These are phyloP conservation scores for Sugiyamaella paludigena DNA, from an alignment of 1,139 yeast species.

Conservation along the genomic window DNA sequence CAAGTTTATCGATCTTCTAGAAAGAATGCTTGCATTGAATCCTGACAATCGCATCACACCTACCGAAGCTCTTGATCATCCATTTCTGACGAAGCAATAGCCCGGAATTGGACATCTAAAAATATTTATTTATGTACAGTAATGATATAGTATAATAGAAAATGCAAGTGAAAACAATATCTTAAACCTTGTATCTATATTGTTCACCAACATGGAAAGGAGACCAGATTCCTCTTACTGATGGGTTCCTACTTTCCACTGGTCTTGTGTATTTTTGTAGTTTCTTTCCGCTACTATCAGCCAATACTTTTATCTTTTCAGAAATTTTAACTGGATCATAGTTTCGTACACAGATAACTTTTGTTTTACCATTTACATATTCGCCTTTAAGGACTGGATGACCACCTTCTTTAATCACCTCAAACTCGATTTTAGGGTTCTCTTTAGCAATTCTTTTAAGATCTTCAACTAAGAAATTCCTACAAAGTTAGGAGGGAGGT, in stretches of 20 bases:
- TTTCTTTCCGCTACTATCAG: conserved; percentile 59
- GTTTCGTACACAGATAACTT: conserved; percentile 64
- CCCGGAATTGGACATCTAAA: background rate
- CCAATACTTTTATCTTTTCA: conserved; percentile 53
- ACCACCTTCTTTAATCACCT: conserved; percentile 66
- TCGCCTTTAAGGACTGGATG: conserved; percentile 78
- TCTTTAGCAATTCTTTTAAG: conserved; percentile 56
- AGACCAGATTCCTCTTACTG: conserved; percentile 97
- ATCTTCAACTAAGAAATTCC: conserved; percentile 58
- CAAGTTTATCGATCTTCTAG: conserved; percentile 53
- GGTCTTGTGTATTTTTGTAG: conserved; percentile 63
- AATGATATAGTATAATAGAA: background rate
- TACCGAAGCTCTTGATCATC: conserved; percentile 66
- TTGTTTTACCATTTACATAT: conserved; percentile 48
- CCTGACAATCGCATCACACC: conserved; percentile 73
- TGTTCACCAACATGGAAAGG: conserved; percentile 81
- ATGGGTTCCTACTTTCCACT: conserved; percentile 73
- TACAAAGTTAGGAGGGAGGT: conserved; percentile 13
- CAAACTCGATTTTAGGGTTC: conserved; percentile 69
- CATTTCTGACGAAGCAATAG: conserved; percentile 44
- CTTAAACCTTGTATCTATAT: conserved; percentile 62
- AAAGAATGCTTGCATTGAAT: conserved; percentile 68
- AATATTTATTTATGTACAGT: conserved; percentile 16
- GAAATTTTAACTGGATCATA: conserved; percentile 52
- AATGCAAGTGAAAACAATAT: background rate